phyloP scores from a whole-genome alignment of 148 eudicot species.

The Fagopyrum tataricum region DNA sequence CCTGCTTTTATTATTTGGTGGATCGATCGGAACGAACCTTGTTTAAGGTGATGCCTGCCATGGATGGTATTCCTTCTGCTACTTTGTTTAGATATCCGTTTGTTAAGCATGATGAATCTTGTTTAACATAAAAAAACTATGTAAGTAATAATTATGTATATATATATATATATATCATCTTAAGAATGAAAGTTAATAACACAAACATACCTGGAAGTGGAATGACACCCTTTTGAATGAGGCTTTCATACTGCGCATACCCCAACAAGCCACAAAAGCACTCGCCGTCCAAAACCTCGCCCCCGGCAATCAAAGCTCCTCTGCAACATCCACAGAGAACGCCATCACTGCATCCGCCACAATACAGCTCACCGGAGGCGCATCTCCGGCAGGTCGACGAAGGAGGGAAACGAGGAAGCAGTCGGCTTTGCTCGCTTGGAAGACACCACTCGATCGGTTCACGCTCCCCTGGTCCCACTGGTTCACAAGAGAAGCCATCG shows the following conservation, averaged over 20 bases:
- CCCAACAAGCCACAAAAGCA: constrained; percentile 27
- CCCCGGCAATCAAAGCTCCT: constrained; percentile 30
- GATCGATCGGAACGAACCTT: no score
- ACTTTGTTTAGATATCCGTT: constrained; percentile 23
- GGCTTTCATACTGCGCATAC: constrained; percentile 23
- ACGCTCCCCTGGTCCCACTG: no score
- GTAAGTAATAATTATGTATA: no score
- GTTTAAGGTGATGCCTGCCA: constrained; percentile 30
- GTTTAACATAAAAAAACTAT: background rate
- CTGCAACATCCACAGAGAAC: constrained; percentile 29
- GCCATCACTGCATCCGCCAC: constrained; percentile 27
- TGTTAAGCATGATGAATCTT: constrained; percentile 24
- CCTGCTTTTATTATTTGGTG: no score
- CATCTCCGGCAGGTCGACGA: constrained; percentile 4
- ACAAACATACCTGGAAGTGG: constrained; percentile 46
- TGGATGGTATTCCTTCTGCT: constrained; percentile 28
- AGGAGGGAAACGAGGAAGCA: no score
- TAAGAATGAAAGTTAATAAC: no score
- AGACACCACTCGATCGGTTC: no score
- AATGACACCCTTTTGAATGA: constrained; percentile 15
- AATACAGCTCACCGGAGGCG: constrained; percentile 25
- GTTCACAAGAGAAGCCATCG: no score
- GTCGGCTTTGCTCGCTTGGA: no score
- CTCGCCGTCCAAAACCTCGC: constrained; percentile 38
- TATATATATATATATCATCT: no score